Base-by-base conservation (phyloP, 306 rosid genomes). In the Vigna mungo region DNA sequence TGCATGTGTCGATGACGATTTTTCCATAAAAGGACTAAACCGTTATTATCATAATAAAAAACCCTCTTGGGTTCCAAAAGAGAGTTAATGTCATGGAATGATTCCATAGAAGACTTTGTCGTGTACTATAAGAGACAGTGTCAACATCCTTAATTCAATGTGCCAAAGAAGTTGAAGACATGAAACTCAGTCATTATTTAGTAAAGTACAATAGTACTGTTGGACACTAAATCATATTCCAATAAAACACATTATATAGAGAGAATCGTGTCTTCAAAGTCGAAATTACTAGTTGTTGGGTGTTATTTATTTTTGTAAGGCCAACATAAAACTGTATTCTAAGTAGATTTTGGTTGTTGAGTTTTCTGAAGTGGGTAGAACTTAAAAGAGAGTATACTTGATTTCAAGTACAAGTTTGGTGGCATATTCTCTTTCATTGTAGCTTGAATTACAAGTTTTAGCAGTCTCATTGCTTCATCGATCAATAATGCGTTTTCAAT, bases 211-310 rank as follows among this genome's bases (percentile, higher is more conserved):
- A 17, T 14, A 54, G 17, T 41, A 60, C 68, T 34, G 9, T 4
- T 7, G 12, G 21, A 43, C 51, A 54, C 11, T 8, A 55, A 39
- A 55, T 55, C 54, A 9, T 14, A 37, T 21, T 72, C 54, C 37
- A 4, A 2, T 1, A 53, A 36, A 20, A 9, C 21, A 12, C 25
- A 56, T 56, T 58, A 58, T 27, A 13, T 25, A 14, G 2, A 59
- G 5, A 59, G 20, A 25, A 21, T 70, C 80, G 48, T 85, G 75
- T 68, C 84, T 83, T 80, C 82, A 74, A 80, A 86, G 85, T 79
- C 83, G 85, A 83, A 86, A 9, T 71, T 61, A 59, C 62, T 66
- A 36, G 80, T 71, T 56, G 80, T 65, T 72, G 41, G 69, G 34
- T 58, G 64, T 72, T 82, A 68, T 54, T 74, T 49, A 68, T 61